These are phyloP conservation scores for Monosporascus cannonballus DNA, from an alignment of 2,329 filamentous ascomycete genomes.

Conservation along the genomic window DNA sequence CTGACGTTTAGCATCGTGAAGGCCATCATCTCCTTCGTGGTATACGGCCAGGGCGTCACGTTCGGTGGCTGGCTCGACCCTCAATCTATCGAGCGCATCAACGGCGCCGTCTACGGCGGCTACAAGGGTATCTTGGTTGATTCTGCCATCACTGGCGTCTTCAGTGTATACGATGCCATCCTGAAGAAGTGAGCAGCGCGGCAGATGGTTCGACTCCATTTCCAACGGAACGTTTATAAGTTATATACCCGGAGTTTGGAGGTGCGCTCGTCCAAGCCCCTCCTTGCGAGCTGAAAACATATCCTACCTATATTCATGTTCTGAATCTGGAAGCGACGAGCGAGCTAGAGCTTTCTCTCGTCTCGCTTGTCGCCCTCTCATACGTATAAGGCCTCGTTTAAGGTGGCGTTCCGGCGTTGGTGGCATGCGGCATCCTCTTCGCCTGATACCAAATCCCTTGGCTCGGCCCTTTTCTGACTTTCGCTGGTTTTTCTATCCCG, in stretches of 20 bases:
- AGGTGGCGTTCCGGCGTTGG: neutral
- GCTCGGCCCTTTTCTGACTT: too few relatives aligned
- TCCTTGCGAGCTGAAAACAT: neutral
- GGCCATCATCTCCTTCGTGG: slow-evolving; percentile 72
- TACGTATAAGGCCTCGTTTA: neutral
- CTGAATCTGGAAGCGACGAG: neutral
- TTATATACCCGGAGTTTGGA: neutral
- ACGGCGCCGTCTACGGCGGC: slow-evolving; percentile 62
- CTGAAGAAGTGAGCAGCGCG: slow-evolving; percentile 51
- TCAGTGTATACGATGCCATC: slow-evolving; percentile 72
- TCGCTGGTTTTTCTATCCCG: too few relatives aligned
- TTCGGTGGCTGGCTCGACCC: slow-evolving; percentile 57
- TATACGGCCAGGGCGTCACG: slow-evolving; percentile 64
- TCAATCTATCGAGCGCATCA: slow-evolving; percentile 55
- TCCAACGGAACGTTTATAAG: too few relatives aligned
- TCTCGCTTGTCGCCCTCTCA: neutral
- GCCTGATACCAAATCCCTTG: neutral
- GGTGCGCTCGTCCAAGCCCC: neutral
- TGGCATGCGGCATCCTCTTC: neutral
- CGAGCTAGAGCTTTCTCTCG: neutral
- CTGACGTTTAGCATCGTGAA: slow-evolving; percentile 87
- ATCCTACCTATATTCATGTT: neutral
- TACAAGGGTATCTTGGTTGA: slow-evolving; percentile 65
- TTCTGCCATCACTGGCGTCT: slow-evolving; percentile 59
- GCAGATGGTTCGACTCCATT: neutral